Percentiles rank a stretch among this genome's conserved stretches.
phyloP scores from a whole-genome alignment of 306 rosid species.

The Lagenaria siceraria region DNA sequence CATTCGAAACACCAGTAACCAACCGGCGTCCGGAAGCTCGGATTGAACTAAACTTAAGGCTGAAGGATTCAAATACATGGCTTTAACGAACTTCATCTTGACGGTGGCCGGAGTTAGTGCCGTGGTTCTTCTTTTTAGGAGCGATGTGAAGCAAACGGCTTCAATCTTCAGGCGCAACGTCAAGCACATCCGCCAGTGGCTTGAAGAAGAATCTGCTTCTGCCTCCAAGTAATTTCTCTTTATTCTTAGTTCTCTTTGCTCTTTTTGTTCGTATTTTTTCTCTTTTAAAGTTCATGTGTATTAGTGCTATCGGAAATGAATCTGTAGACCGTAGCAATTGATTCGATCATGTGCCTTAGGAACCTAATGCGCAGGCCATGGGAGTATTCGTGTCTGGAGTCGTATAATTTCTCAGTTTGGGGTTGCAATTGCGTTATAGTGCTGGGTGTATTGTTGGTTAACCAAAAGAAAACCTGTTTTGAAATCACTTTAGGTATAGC shows the following conservation, averaged over 20 bases:
- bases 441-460: neutral
- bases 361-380: neutral
- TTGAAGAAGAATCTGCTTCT: conserved; percentile 34
- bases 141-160: conserved; percentile 37
- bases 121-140: conserved; percentile 29
- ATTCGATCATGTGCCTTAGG: neutral
- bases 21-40: neutral
- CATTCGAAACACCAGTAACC: neutral
- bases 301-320: neutral
- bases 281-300: neutral
- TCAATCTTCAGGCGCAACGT: conserved; percentile 32
- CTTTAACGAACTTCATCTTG: conserved; percentile 36
- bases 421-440: neutral
- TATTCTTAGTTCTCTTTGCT: neutral
- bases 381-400: neutral
- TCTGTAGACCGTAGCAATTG: neutral
- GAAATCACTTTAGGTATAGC: neutral
- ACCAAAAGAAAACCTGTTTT: neutral
- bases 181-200: conserved; percentile 36
- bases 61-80: conserved; percentile 13
- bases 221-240: conserved; percentile 21
- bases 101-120: conserved; percentile 46
- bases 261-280: neutral
- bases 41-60: neutral
- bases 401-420: neutral